These are phyloP conservation scores for Pseudohalonectria lignicola DNA, from an alignment of 2,329 filamentous ascomycete genomes.

Conservation along the genomic window DNA sequence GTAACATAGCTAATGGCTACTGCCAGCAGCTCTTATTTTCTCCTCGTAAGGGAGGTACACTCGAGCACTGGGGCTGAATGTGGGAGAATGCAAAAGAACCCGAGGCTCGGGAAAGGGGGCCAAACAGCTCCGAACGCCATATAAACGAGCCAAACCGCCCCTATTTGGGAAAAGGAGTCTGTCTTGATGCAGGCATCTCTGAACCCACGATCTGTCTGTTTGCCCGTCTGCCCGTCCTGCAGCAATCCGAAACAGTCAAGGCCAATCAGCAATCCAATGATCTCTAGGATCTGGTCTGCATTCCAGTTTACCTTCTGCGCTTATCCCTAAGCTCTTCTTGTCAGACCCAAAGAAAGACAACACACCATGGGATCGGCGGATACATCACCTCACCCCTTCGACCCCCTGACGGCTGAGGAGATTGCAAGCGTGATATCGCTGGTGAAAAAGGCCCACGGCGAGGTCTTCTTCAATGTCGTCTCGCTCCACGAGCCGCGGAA, in stretches of 20 bases:
- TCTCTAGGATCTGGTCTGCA: neutral
- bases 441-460: slow-evolving; percentile 57
- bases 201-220: neutral
- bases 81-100: no score
- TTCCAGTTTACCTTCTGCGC: no score
- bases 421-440: slow-evolving; percentile 61
- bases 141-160: no score
- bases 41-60: no score
- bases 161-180: no score
- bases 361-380: slow-evolving; percentile 9
- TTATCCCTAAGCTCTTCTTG: no score
- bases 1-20: no score
- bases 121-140: no score
- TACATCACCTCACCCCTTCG: slow-evolving; percentile 53
- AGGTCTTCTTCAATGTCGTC: slow-evolving; percentile 78
- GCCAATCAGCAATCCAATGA: neutral
- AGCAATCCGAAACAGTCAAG: neutral
- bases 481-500: slow-evolving; percentile 79
- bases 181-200: no score
- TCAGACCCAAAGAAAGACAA: neutral
- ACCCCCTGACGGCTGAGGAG: slow-evolving; percentile 62
- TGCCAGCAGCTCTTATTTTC: no score
- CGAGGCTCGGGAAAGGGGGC: no score
- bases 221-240: neutral
- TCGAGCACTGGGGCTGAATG: no score